Conservation (phyloP, 805 yeast genomes). For the Ogataea wickerhamii region DNA sequence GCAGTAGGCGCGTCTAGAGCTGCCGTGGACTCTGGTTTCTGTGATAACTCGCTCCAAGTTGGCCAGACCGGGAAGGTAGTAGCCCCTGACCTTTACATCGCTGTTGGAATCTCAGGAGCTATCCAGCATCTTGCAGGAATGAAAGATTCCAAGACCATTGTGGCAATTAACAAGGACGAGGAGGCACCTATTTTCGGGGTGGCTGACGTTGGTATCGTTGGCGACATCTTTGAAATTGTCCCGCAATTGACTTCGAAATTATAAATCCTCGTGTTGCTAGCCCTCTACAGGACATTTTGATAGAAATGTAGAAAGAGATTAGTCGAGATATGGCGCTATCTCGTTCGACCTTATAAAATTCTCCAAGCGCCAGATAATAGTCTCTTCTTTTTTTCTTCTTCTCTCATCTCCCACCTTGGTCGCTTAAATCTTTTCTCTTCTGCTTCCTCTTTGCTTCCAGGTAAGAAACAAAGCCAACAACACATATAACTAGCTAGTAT, state of each 20-base stretch:
- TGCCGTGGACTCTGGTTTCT: slow-evolving; percentile 93
- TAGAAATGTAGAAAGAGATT: too few species aligned
- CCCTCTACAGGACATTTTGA: too few species aligned
- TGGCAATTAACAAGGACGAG: slow-evolving; percentile 90
- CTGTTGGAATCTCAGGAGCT: slow-evolving; percentile 95
- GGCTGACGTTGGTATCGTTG: slow-evolving; percentile 87
- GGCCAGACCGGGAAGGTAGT: slow-evolving; percentile 98
- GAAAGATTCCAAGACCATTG: slow-evolving; percentile 93
- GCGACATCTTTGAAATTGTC: slow-evolving; percentile 78
- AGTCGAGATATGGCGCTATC: too few species aligned
- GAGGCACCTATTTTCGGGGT: slow-evolving; percentile 92
- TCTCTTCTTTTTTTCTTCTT: too few species aligned
- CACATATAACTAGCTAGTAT: too few species aligned
- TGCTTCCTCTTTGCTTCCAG: too few species aligned
- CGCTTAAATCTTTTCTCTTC: too few species aligned
- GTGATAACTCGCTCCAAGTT: slow-evolving; percentile 93
- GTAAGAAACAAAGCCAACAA: too few species aligned
- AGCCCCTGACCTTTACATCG: slow-evolving; percentile 92
- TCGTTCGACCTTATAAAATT: too few species aligned
- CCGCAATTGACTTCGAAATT: slow-evolving; percentile 88
- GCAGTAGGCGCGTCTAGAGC: slow-evolving; percentile 98
- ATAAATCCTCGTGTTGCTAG: too few species aligned
- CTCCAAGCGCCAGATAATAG: too few species aligned
- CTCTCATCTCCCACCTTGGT: too few species aligned
- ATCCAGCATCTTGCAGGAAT: slow-evolving; percentile 98